phyloP scores from a whole-genome alignment of 129 eudicot genomes.

The Kitagawia praeruptora region DNA sequence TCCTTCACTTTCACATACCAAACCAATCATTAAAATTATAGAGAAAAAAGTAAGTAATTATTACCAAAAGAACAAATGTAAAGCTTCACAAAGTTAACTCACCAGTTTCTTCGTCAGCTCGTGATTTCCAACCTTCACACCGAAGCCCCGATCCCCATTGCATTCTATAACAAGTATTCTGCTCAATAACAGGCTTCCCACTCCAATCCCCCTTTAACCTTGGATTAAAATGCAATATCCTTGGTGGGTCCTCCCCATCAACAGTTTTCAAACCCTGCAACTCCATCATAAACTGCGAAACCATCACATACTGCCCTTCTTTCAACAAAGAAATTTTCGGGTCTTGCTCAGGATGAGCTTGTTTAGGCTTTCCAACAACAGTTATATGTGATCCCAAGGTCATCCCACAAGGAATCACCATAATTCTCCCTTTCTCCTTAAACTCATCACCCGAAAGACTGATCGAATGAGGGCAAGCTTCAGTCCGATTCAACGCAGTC shows the following conservation, averaged over 20 bases:
- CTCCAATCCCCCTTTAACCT: constrained; percentile 95
- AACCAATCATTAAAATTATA: not conserved
- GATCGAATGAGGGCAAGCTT: constrained; percentile 68
- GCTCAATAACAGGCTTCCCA: constrained; percentile 89
- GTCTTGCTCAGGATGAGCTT: constrained; percentile 63
- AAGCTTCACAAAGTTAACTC: constrained; percentile 12
- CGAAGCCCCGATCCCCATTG: constrained; percentile 87
- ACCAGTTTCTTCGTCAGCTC: constrained; percentile 89
- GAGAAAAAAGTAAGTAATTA: not conserved
- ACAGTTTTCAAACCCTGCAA: constrained; percentile 81
- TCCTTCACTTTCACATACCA: not conserved
- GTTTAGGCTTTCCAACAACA: constrained; percentile 57
- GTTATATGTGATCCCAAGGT: constrained; percentile 81
- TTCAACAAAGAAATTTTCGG: constrained; percentile 71
- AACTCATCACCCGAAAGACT: constrained; percentile 46
- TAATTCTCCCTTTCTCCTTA: constrained; percentile 30
- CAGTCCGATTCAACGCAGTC: constrained; percentile 23
- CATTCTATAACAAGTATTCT: constrained; percentile 78
- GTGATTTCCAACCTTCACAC: constrained; percentile 83
- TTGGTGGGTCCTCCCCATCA: constrained; percentile 88
- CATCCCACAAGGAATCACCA: constrained; percentile 87
- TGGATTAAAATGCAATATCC: constrained; percentile 79
- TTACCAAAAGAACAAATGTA: not conserved
- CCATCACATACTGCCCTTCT: constrained; percentile 77
- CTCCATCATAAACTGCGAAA: constrained; percentile 91